phyloP scores from a whole-genome alignment of 2,329 filamentous ascomycete genomes.

The Bimuria novae-zelandiae region DNA sequence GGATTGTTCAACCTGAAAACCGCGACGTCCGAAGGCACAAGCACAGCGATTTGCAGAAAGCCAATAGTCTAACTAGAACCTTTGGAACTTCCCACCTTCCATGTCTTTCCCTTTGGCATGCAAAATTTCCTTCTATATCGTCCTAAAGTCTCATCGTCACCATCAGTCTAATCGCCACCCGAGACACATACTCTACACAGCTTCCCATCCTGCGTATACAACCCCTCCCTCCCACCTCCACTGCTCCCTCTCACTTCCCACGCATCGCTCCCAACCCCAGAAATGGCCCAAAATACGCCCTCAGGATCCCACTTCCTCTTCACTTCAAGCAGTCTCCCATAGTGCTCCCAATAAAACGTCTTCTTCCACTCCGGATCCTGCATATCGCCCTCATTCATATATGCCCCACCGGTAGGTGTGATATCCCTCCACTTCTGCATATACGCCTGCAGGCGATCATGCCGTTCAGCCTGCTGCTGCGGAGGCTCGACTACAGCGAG shows the following conservation, averaged over 20 bases:
- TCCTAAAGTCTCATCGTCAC: not conserved
- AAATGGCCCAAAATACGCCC: conserved; percentile 33
- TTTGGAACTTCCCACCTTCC: not conserved
- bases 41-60: too few species aligned
- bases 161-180: not conserved
- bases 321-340: conserved; percentile 22
- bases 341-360: conserved; percentile 32
- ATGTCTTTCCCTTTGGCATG: too few species aligned
- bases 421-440: conserved; percentile 32
- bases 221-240: conserved; percentile 19
- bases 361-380: conserved; percentile 31
- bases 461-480: conserved; percentile 6
- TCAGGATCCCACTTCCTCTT: conserved; percentile 30
- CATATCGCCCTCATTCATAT: conserved; percentile 37
- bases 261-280: conserved; percentile 29
- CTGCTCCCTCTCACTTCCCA: conserved; percentile 28
- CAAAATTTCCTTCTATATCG: too few species aligned
- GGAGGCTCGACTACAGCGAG: not conserved
- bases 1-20: too few species aligned
- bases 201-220: conserved; percentile 32
- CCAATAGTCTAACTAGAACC: too few species aligned
- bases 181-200: conserved; percentile 22
- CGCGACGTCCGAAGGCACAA: too few species aligned
- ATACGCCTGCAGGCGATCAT: conserved; percentile 23
- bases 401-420: conserved; percentile 25